phyloP scores from a whole-genome alignment of 805 yeast genomes.

The Yamadazyma sp. region DNA sequence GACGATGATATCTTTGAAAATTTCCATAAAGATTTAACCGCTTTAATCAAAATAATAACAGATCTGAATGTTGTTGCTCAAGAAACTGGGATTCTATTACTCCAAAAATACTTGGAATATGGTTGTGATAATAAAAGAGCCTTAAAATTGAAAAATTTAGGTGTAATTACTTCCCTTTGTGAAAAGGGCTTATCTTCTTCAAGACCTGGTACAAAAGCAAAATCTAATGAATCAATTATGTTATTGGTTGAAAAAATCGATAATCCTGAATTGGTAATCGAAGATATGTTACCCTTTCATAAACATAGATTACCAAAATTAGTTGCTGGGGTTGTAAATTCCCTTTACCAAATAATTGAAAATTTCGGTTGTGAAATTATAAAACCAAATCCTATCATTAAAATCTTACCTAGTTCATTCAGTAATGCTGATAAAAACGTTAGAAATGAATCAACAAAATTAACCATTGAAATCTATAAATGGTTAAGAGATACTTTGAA shows the following conservation, averaged over 20 bases:
- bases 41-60: conserved; percentile 55
- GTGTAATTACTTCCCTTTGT: conserved; percentile 51
- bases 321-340: conserved; percentile 62
- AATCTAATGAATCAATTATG: conserved; percentile 60
- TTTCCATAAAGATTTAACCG: conserved; percentile 51
- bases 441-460: conserved; percentile 68
- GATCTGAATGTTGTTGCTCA: conserved; percentile 92
- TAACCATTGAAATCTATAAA: conserved; percentile 66
- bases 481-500: conserved; percentile 71
- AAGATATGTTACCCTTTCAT: conserved; percentile 60
- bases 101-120: conserved; percentile 52
- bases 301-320: conserved; percentile 71
- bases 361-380: conserved; percentile 64
- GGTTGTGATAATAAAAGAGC: conserved; percentile 48
- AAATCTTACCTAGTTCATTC: conserved; percentile 63
- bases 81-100: conserved; percentile 67
- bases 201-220: conserved; percentile 69
- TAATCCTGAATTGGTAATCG: conserved; percentile 63
- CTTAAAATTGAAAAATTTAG: conserved; percentile 36
- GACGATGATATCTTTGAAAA: conserved; percentile 53
- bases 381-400: conserved; percentile 55
- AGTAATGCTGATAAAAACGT: conserved; percentile 86
- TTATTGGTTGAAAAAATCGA: conserved; percentile 60
- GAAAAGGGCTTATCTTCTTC: conserved; percentile 82
- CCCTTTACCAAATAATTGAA: conserved; percentile 53